Base-by-base conservation (phyloP, 2,329 filamentous ascomycete species). In the Colletotrichum navitas region DNA sequence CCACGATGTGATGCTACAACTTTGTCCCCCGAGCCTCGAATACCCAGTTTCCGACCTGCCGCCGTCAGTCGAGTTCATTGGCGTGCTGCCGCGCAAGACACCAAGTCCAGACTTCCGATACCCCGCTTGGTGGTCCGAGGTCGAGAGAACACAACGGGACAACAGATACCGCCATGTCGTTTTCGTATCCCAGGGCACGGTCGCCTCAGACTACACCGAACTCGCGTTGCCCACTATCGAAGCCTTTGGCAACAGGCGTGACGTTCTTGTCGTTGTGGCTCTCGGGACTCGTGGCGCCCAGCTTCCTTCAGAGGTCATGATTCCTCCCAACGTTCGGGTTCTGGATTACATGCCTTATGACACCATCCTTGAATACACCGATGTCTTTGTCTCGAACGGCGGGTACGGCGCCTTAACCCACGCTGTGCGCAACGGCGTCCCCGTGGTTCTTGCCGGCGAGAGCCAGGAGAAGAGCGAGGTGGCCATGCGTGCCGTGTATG, bases 311-410 rank as follows among this genome's bases (percentile, higher is more conserved):
- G 61, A 39, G 0, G 32, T 52, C 61, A 16, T 5, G 26, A 32
- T 71, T 7, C 83, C 85, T 0, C 41, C 72, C 0, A 88, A 88
- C 74, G 79, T 80, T 1, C 79, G 81, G 16, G 80, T 86, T 3
- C 76, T 83, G 32, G 85, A 87, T 74, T 87, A 85, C 74, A 74
- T 88, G 5, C 80, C 85, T 2, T 88, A 87, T 74, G 84, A 88
- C 69, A 76, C 79, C 0, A 70, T 87, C 0, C 79, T 88, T 1
- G 81, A 82, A 5, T 70, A 85, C 75, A 78, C 79, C 34, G 84
- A 82, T 45, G 79, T 85, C 0, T 85, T 87, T 43, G 78, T 88
- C 24, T 81, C 81, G n/a, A 88, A 87, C 63, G 85, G 80, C 7
- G 85, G 85, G 2, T 88, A 85, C 67, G 85, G 85, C 7, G 84